Conservation (phyloP, 352 stramenopile genomes). For the Globisporangium alternatum region DNA sequence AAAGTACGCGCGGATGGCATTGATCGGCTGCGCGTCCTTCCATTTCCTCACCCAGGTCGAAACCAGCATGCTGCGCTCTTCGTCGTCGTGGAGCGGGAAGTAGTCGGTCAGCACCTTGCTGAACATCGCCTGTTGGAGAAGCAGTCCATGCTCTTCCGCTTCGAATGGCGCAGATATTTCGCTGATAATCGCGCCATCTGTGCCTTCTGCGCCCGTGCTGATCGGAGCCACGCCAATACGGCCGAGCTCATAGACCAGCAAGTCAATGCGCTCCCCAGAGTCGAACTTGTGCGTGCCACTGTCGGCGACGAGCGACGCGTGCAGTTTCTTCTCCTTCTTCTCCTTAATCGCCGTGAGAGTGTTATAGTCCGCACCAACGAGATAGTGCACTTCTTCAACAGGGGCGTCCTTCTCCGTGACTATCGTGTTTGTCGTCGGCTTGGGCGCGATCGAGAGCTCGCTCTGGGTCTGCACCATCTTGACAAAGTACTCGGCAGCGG, state of each 20-base stretch:
- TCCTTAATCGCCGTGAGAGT: slow-evolving; percentile 62
- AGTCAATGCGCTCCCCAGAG: slow-evolving; percentile 73
- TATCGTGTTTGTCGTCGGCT: slow-evolving; percentile 30
- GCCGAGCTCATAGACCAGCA: slow-evolving; percentile 70
- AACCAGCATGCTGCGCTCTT: slow-evolving; percentile 60
- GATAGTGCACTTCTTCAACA: slow-evolving; percentile 36
- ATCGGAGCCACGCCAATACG: slow-evolving; percentile 42
- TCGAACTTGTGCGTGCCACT: slow-evolving; percentile 42
- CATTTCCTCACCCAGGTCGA: slow-evolving; percentile 78
- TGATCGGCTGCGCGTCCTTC: slow-evolving; percentile 51
- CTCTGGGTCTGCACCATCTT: slow-evolving; percentile 63
- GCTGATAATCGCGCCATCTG: slow-evolving; percentile 3
- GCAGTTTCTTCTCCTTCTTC: slow-evolving; percentile 45
- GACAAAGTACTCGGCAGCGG: slow-evolving; percentile 66
- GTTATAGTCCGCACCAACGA: slow-evolving; percentile 48
- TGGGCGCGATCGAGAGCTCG: slow-evolving; percentile 46
- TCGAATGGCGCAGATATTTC: slow-evolving; percentile 57
- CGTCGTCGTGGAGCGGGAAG: slow-evolving; percentile 75
- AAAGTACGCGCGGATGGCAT: slow-evolving; percentile 72
- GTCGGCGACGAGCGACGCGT: slow-evolving; percentile 43
- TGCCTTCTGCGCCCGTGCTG: slow-evolving; percentile 4
- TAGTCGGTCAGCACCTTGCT: slow-evolving; percentile 60
- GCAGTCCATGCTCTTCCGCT: slow-evolving; percentile 56
- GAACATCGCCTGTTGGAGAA: slow-evolving; percentile 72
- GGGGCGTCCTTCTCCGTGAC: slow-evolving; percentile 23